These are phyloP conservation scores for Suhomyces anneliseae DNA, from an alignment of 1,139 yeast species.

Conservation along the genomic window DNA sequence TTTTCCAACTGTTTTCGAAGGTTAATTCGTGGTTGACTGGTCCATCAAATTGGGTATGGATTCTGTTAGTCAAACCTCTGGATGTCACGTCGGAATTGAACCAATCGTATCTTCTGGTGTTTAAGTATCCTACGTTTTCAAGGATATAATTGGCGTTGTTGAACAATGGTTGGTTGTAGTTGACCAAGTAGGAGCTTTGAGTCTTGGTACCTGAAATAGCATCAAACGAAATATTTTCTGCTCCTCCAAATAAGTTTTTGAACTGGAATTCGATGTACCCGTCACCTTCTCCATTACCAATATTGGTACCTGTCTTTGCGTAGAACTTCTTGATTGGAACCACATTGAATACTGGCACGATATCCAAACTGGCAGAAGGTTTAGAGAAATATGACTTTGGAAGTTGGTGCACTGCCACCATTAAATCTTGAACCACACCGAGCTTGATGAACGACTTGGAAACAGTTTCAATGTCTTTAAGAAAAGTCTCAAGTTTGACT, in stretches of 20 bases:
- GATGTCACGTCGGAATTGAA: constrained; percentile 58
- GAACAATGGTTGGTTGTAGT: constrained; percentile 61
- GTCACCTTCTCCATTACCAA: constrained; percentile 94
- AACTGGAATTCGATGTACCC: constrained; percentile 80
- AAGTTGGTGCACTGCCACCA: constrained; percentile 39
- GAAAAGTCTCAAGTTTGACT: constrained; percentile 36
- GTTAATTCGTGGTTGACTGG: constrained; percentile 56
- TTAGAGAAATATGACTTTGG: constrained; percentile 25
- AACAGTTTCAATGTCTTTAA: constrained; percentile 43
- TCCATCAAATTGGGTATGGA: constrained; percentile 34
- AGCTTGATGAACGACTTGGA: constrained; percentile 42
- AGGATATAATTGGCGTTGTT: constrained; percentile 53
- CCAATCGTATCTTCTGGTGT: constrained; percentile 69
- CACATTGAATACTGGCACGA: constrained; percentile 58
- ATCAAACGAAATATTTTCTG: constrained; percentile 74
- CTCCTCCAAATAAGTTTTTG: constrained; percentile 84
- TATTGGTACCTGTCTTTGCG: constrained; percentile 89
- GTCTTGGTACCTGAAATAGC: constrained; percentile 81
- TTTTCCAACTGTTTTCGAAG: constrained; percentile 65
- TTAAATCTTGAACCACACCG: constrained; percentile 47
- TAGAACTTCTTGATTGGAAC: constrained; percentile 64
- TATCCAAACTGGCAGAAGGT: constrained; percentile 30
- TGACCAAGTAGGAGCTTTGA: constrained; percentile 66
- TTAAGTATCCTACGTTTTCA: constrained; percentile 56
- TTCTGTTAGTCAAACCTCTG: constrained; percentile 58